A percentile compares a stretch with the other conserved stretches of the same genome.
Conservation (phyloP, 2,329 filamentous ascomycete genomes). For the Curvularia hawaiiensis region DNA sequence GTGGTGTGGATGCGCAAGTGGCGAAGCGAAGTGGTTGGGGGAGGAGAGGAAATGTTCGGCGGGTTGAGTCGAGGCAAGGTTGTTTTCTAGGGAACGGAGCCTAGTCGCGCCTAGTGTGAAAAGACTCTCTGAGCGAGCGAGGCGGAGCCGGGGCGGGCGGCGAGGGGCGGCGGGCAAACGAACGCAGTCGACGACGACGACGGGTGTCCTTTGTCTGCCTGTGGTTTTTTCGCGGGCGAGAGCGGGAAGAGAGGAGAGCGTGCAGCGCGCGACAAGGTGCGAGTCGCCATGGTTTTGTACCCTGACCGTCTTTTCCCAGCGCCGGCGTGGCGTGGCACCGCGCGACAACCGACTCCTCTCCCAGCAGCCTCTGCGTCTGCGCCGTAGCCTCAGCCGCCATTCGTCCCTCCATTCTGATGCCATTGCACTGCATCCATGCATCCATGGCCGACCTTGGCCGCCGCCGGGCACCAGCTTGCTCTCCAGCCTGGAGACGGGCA, state of each 20-base stretch:
- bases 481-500: not conserved
- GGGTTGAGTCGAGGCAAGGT: slow-evolving; percentile 38
- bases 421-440: slow-evolving; percentile 5
- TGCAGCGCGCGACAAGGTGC: not conserved
- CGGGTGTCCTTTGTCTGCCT: no score
- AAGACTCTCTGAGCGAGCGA: slow-evolving; percentile 6
- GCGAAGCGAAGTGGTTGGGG: slow-evolving; percentile 39
- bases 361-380: not conserved
- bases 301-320: slow-evolving; percentile 13
- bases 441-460: slow-evolving; percentile 25
- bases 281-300: slow-evolving; percentile 14
- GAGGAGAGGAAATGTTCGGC: slow-evolving; percentile 43
- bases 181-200: no score
- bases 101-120: slow-evolving; percentile 25
- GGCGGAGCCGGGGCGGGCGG: slow-evolving; percentile 13
- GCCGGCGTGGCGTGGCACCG: slow-evolving; percentile 23
- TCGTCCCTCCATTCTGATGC: no score
- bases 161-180: not conserved
- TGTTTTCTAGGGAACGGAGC: slow-evolving; percentile 32
- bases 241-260: not conserved
- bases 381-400: no score
- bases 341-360: not conserved
- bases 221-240: not conserved
- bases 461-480: slow-evolving; percentile 5
- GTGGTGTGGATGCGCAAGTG: slow-evolving; percentile 33